Evolutionary conservation across 139 green algal genomes (phyloP), one percentile per base, ranked within the genome.

Genomic region (Haematococcus lacustris): DNA sequence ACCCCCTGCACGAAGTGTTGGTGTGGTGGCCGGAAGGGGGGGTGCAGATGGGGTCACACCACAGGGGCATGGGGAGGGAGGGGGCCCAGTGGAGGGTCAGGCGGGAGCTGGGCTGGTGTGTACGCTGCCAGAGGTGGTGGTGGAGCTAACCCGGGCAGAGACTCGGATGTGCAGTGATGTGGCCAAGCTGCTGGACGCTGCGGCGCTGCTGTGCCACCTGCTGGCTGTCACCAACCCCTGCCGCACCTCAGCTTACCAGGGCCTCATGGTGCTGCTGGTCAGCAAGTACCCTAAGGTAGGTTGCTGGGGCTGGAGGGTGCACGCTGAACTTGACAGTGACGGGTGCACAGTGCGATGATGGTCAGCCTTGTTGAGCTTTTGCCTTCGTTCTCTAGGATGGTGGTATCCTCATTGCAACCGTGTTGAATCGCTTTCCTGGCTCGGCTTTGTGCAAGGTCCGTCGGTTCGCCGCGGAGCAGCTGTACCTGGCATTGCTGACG

Each of bases 401-500:
- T 32, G 26, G 13, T 34, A 25, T 9, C 26, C 13, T 37, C 32
- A 37, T 53, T 74, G n/a, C 51, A 34, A 13, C 7, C 51, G 23
- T 51, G 17, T 17, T 9, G 34, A 9, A 4, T 37, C 3, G 9
- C 9, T 23, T 64, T 9, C 2, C 32, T 64, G 25, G 28, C 53
- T 9, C n/a, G 40, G 61, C 5, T 28, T 3, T 40, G 7, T 30
- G 38, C 3, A 33, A 89, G 81, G 89, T 94, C 59, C 78, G 91
- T 21, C 83, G 86, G 1, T 68, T 84, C 53, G 79, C 85, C n/a
- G 90, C 90, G 7, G 92, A 97, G 86, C 86, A 93, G 77, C 73
- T 94, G 39, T 96, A 97, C 81, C 75, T 94, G 28, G 41, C 75
- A 41, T 74, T 97, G 75, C 78, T 95, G n/a, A 76, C 80, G 0